Evolutionary conservation across 768 basidiomycete species (phyloP).

Genomic region (Collybia sordida): DNA sequence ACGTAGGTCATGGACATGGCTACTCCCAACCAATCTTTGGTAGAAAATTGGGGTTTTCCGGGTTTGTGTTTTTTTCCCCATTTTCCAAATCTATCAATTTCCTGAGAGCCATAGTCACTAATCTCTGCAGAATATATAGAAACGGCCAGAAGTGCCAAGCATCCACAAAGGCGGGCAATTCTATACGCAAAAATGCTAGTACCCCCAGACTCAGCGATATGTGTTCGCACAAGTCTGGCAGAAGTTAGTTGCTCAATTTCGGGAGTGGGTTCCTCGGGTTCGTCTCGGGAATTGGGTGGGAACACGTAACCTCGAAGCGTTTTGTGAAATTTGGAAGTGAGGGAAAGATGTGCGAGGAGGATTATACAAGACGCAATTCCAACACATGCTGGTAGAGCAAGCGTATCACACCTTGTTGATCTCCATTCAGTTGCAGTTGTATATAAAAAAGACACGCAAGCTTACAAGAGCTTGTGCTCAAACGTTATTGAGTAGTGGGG

Average conservation of each 20-base stretch:
- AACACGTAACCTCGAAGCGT: neutral
- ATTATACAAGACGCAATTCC: slow-evolving; percentile 12
- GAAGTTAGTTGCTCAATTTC: neutral
- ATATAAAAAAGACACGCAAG: neutral
- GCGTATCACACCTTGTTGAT: slow-evolving; percentile 3
- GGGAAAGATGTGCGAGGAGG: slow-evolving; percentile 12
- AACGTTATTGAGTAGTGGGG: too few species aligned
- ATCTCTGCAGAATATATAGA: slow-evolving; percentile 42
- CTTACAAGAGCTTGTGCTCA: neutral
- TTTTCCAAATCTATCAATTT: slow-evolving; percentile 13
- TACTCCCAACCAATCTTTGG: slow-evolving; percentile 28
- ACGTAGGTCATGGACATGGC: slow-evolving; percentile 31
- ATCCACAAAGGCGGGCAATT: slow-evolving; percentile 42
- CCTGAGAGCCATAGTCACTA: slow-evolving; percentile 7
- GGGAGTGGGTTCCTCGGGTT: too few species aligned
- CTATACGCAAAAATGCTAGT: slow-evolving; percentile 45
- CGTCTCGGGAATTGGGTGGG: too few species aligned
- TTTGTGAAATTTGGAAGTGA: slow-evolving; percentile 7
- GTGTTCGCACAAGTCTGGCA: slow-evolving; percentile 25
- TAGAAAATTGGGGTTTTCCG: slow-evolving; percentile 14
- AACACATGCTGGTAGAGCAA: slow-evolving; percentile 16
- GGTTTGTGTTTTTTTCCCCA: slow-evolving; percentile 28
- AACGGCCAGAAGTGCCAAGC: slow-evolving; percentile 47
- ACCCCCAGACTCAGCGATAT: slow-evolving; percentile 46
- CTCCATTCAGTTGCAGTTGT: too few species aligned